Evolutionary conservation across 1,284 basidiomycete genomes (phyloP), one percentile per base, ranked within the genome.

Genomic region (Marasmius tenuissimus): DNA sequence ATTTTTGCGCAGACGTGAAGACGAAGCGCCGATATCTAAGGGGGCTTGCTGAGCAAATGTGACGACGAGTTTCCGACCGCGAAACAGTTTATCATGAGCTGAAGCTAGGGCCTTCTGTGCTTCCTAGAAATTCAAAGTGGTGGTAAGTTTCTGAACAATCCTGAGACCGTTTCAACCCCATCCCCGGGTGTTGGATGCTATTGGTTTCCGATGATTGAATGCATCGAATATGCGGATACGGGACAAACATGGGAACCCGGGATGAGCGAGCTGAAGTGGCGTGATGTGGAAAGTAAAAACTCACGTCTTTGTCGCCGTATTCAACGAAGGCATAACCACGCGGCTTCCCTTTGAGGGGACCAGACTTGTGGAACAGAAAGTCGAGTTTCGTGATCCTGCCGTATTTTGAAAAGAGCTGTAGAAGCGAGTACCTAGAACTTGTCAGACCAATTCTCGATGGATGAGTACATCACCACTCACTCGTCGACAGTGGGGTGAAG

Each of bases 241-340:
- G 8, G 39, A 20, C 38, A 67, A 70, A 64, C 71, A 75, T 58
- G 70, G 69, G 16, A 60, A 79, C 79, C 82, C 81, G 78, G 82
- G 81, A 75, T 85, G 74, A 86, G 83, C 76, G 71, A 72, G 60
- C 62, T 65, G 63, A 63, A 64, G 59, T 61, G 61, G 51, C 62
- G 35, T 34, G 61, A 40, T 55, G 51, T 56, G 54, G 55, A 63
- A 47, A 33, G 58, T 62, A 47, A 61, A 59, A 56, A 89, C 94
- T 81, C 76, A 97, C 96, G 77, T 89, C 86, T 75, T 87, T 82
- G 56, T 84, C 83, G 35, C 82, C 81, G 71, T 89, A 98, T 76
- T 98, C 94, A 38, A 99, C 79, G 68, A 98, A 99, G 0, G 96
- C 96, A 74, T 96, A 99, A 2, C 97, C 97, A 18, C 96, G 81